These are phyloP conservation scores for Candida koratica DNA, from an alignment of 805 yeast genomes.

Conservation along the genomic window DNA sequence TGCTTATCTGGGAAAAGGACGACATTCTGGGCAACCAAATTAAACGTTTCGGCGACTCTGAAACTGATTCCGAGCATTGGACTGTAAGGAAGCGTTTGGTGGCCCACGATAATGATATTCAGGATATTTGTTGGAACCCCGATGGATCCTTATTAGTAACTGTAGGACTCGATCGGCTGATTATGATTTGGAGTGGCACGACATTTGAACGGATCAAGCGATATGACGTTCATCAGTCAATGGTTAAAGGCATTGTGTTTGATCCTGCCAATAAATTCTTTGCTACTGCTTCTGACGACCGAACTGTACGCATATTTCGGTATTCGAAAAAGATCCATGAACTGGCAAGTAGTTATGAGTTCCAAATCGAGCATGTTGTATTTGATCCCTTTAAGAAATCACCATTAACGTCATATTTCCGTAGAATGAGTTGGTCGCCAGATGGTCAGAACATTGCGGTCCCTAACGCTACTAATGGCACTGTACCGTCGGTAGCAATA, in stretches of 20 bases:
- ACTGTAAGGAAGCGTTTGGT: constrained; percentile 85
- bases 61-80: constrained; percentile 83
- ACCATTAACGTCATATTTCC: constrained; percentile 87
- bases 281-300: constrained; percentile 94
- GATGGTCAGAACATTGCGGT: constrained; percentile 85
- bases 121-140: constrained; percentile 97
- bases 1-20: constrained; percentile 90
- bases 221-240: constrained; percentile 89
- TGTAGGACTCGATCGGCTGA: constrained; percentile 90
- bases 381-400: constrained; percentile 82
- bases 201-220: constrained; percentile 88
- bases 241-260: constrained; percentile 93
- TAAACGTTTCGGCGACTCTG: constrained; percentile 64
- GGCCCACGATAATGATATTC: constrained; percentile 97
- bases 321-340: constrained; percentile 64
- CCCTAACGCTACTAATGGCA: constrained; percentile 83
- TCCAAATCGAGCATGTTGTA: constrained; percentile 80
- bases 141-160: constrained; percentile 87
- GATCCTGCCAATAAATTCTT: constrained; percentile 98
- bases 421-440: constrained; percentile 86
- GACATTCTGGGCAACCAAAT: constrained; percentile 55
- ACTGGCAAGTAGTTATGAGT: constrained; percentile 57
- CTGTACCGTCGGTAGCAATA: constrained; percentile 68
- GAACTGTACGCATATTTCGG: constrained; percentile 83
- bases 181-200: constrained; percentile 88